Evolutionary conservation across 768 basidiomycete genomes (phyloP).

Genomic region (Boletus rufocinnamomeus): DNA sequence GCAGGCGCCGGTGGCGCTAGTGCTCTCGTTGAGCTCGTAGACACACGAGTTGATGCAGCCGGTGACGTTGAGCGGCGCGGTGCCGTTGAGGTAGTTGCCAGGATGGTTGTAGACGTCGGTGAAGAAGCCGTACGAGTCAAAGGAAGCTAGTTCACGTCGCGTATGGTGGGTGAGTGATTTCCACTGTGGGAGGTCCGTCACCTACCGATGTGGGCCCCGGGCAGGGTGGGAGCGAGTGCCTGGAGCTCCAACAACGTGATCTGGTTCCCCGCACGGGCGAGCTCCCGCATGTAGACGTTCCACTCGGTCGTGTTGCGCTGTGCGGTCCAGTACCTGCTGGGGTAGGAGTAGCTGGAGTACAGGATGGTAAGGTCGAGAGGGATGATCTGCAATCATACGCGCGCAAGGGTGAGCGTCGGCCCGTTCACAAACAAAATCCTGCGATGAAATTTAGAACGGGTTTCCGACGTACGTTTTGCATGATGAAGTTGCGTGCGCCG

Average conservation of each 20-base stretch:
- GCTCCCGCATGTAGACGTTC: slow-evolving; percentile 56
- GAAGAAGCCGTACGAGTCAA: slow-evolving; percentile 63
- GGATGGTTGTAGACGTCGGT: slow-evolving; percentile 58
- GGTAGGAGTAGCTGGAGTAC: slow-evolving; percentile 50
- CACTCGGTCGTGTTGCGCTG: slow-evolving; percentile 58
- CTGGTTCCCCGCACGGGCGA: slow-evolving; percentile 52
- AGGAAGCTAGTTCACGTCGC: slow-evolving; percentile 43
- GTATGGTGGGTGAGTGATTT: neutral
- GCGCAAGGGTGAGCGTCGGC: neutral
- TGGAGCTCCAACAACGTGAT: slow-evolving; percentile 53
- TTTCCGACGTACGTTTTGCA: slow-evolving; percentile 56
- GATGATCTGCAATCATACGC: slow-evolving; percentile 45
- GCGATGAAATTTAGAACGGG: neutral
- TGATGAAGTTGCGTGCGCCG: slow-evolving; percentile 67
- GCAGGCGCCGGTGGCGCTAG: slow-evolving; percentile 34
- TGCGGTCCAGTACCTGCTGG: slow-evolving; percentile 51
- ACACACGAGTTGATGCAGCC: slow-evolving; percentile 53
- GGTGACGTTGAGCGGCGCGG: slow-evolving; percentile 59
- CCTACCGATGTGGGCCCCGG: slow-evolving; percentile 58
- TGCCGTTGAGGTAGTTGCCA: slow-evolving; percentile 58
- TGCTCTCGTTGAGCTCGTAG: slow-evolving; percentile 28
- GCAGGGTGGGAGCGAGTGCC: slow-evolving; percentile 48
- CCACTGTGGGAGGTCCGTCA: neutral
- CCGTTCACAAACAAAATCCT: neutral
- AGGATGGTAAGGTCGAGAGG: slow-evolving; percentile 52